These are phyloP conservation scores for Xerocomellus dryophilus DNA, from an alignment of 768 basidiomycete genomes.

Conservation along the genomic window DNA sequence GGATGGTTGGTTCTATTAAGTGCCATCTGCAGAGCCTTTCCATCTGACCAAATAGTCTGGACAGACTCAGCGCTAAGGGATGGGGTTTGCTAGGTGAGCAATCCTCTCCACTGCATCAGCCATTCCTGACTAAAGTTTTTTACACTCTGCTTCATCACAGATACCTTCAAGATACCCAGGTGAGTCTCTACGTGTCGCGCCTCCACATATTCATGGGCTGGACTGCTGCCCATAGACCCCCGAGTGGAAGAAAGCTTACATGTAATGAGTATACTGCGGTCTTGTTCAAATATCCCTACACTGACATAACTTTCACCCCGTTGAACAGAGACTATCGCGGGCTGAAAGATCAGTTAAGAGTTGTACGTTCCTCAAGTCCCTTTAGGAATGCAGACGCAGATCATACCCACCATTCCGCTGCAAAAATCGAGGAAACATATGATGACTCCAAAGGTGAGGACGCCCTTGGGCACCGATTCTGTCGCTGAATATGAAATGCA, in stretches of 20 bases:
- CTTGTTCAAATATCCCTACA: not conserved
- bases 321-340: slow-evolving; percentile 62
- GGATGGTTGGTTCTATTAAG: not conserved
- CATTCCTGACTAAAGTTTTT: not conserved
- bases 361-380: slow-evolving; percentile 40
- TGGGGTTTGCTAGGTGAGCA: slow-evolving; percentile 61
- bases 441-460: slow-evolving; percentile 8
- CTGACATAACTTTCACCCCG: not conserved
- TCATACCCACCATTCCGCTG: not conserved
- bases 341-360: slow-evolving; percentile 63
- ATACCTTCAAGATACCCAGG: slow-evolving; percentile 69
- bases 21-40: not conserved
- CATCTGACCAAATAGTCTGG: not conserved
- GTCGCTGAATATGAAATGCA: not conserved
- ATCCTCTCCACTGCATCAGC: not conserved
- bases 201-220: not conserved
- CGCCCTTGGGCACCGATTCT: not conserved
- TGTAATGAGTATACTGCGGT: slow-evolving; percentile 14
- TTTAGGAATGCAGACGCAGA: not conserved
- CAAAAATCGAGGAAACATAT: not conserved
- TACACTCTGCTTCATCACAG: slow-evolving; percentile 32
- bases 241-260: slow-evolving; percentile 48
- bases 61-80: slow-evolving; percentile 19
- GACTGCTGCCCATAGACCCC: slow-evolving; percentile 48
- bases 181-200: slow-evolving; percentile 17